Evolutionary conservation across 2,329 filamentous ascomycete species (phyloP).

Genomic region (Bisporella sp.): DNA sequence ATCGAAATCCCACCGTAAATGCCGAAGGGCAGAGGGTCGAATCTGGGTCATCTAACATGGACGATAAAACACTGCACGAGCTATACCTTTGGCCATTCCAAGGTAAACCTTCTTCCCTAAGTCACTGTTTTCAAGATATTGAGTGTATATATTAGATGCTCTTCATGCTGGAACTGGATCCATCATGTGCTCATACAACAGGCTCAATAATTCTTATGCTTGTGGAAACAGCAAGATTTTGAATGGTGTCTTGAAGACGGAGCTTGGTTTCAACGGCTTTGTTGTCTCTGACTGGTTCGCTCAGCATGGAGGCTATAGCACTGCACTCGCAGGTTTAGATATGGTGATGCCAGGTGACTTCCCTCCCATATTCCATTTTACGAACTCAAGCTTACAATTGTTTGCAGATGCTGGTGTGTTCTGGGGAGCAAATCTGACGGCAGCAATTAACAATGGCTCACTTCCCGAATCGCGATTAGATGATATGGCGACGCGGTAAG

Average conservation of each 20-base stretch:
- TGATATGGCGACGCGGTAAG: slow-evolving; percentile 40
- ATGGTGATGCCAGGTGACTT: slow-evolving; percentile 58
- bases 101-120: slow-evolving; percentile 65
- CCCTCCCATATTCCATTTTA: background rate
- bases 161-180: slow-evolving; percentile 69
- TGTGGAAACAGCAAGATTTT: slow-evolving; percentile 43
- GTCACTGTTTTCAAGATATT: slow-evolving; percentile 24
- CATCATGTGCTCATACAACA: slow-evolving; percentile 69
- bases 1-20: slow-evolving; percentile 19
- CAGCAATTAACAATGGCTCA: slow-evolving; percentile 42
- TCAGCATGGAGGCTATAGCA: slow-evolving; percentile 49
- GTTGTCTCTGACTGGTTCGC: slow-evolving; percentile 65
- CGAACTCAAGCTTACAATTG: background rate
- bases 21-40: slow-evolving; percentile 18
- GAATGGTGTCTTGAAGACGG: slow-evolving; percentile 42
- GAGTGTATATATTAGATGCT: slow-evolving; percentile 45
- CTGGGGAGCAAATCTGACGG: slow-evolving; percentile 16
- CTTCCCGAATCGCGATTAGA: slow-evolving; percentile 34
- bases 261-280: slow-evolving; percentile 42
- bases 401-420: background rate
- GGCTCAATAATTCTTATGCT: slow-evolving; percentile 43
- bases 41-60: slow-evolving; percentile 62
- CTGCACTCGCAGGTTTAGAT: slow-evolving; percentile 55
- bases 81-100: slow-evolving; percentile 83
- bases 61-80: slow-evolving; percentile 68